Evolutionary conservation across 108 stramenopile species (phyloP), one percentile per base, ranked within the genome.

Genomic region (Cylindrotheca fusiformis): DNA sequence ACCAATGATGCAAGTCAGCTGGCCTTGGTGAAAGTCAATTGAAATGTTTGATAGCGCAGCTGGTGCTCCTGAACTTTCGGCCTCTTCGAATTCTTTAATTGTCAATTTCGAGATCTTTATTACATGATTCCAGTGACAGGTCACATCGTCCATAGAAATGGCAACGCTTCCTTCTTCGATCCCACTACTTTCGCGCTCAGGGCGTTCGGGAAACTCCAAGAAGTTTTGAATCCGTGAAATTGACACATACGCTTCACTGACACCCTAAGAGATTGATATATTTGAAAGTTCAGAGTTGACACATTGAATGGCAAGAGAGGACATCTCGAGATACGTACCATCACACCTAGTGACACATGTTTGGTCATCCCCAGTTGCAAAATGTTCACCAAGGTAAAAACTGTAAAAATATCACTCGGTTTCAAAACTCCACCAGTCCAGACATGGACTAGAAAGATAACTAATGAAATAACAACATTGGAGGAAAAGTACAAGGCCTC

Each of bases 281-380:
- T n/a, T n/a, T n/a, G n/a, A n/a, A n/a, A n/a, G n/a, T n/a, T n/a
- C n/a, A n/a, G n/a, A n/a, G n/a, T n/a, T n/a, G n/a, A n/a, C 10
- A 45, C 44, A 45, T 45, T 17, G 12, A 45, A 17, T 45, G 10
- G 12, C 17, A n/a, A n/a, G n/a, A n/a, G n/a, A n/a, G n/a, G n/a
- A n/a, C 17, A 14, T 45, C 10, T 14, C 48, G 6, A 4, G 32
- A 65, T 10, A 41, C 36, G 36, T 41, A 41, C 36, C 87, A 95
- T 90, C n/a, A 93, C 83, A 5, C 74, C 90, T 41, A 94, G 50
- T 12, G 90, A 85, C 10, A 94, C 58, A 67, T 88, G 88, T 65
- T 91, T 91, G 3, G 84, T 89, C 51, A 93, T 72, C 44, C 81
- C 81, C 33, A 93, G 70, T 60, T 93, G 91, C 2, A 90, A 60